These are phyloP conservation scores for Tetrapisispora nanseiensis DNA, from an alignment of 805 yeast species.

Conservation along the genomic window DNA sequence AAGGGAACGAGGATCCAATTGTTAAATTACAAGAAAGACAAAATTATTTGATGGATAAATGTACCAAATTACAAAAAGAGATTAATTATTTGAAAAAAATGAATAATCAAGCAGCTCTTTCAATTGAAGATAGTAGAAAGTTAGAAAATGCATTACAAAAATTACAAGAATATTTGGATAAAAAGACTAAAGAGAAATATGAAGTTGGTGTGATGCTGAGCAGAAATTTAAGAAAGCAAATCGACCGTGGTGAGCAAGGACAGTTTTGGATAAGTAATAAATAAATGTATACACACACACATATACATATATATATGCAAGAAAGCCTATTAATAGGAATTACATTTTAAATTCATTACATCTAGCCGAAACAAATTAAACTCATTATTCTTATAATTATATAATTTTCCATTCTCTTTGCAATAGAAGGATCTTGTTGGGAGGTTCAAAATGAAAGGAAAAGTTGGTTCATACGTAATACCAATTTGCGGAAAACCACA, in stretches of 20 bases:
- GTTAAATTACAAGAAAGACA: slow-evolving; percentile 27
- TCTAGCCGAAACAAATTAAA: too few relatives aligned
- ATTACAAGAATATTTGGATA: slow-evolving; percentile 33
- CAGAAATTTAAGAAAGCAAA: slow-evolving; percentile 33
- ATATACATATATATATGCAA: background rate
- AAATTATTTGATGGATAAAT: slow-evolving; percentile 28
- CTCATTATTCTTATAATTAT: too few relatives aligned
- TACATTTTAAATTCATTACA: too few relatives aligned
- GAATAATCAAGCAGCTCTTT: slow-evolving; percentile 29
- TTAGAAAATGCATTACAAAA: slow-evolving; percentile 30
- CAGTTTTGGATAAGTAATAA: slow-evolving; percentile 29
- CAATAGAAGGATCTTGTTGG: too few relatives aligned
- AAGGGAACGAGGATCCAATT: slow-evolving; percentile 4
- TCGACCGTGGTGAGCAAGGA: slow-evolving; percentile 35
- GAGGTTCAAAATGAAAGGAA: too few relatives aligned
- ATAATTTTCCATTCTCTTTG: too few relatives aligned
- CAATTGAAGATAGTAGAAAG: slow-evolving; percentile 34
- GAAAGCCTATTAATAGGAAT: background rate
- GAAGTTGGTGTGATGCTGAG: slow-evolving; percentile 34
- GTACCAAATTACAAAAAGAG: slow-evolving; percentile 31
- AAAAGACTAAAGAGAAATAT: slow-evolving; percentile 35
- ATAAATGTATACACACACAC: slow-evolving; percentile 1
- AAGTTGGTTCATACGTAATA: too few relatives aligned
- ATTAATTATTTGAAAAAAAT: slow-evolving; percentile 30
- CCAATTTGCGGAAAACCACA: too few relatives aligned